Conservation (phyloP, 2,329 filamentous ascomycete species). For the Fusarium decemcellulare region DNA sequence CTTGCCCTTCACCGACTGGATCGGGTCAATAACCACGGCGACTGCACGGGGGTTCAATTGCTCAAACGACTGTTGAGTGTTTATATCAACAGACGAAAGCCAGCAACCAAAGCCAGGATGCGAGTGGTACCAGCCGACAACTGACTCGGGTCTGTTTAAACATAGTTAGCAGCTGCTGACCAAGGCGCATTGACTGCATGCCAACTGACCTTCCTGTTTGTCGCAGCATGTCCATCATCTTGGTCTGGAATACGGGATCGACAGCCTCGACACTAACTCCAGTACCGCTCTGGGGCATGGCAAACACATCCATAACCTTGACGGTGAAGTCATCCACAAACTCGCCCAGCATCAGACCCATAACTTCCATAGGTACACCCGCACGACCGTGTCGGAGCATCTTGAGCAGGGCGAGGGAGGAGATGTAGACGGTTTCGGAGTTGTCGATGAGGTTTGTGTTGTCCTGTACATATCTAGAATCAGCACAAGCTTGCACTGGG, state of each 20-base stretch:
- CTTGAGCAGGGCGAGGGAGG: conserved; percentile 95
- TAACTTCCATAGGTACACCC: conserved; percentile 99
- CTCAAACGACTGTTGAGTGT: conserved; percentile 99
- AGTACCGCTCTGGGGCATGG: conserved; percentile 98
- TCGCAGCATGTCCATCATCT: conserved; percentile 99
- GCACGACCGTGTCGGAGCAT: conserved; percentile 98
- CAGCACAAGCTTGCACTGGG: conserved; percentile 6
- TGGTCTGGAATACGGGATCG: conserved; percentile 98
- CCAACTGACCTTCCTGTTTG: conserved; percentile 89
- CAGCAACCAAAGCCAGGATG: conserved; percentile 99
- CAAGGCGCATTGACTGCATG: background rate
- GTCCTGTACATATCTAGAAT: conserved; percentile 70
- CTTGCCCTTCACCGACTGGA: conserved; percentile 99
- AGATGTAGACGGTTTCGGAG: conserved; percentile 99
- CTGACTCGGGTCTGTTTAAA: conserved; percentile 84
- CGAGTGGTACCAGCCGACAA: conserved; percentile 99
- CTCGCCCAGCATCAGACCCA: conserved; percentile 98
- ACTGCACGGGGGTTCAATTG: conserved; percentile 97
- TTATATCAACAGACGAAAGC: conserved; percentile 99
- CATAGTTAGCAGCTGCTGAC: conserved; percentile 30
- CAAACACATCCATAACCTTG: conserved; percentile 97
- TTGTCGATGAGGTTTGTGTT: conserved; percentile 96
- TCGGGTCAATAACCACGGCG: conserved; percentile 97
- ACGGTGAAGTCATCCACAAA: conserved; percentile 99
- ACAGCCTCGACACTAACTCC: conserved; percentile 99